Base-by-base conservation (phyloP, 148 eudicot genomes). In the Rhododendron molle region DNA sequence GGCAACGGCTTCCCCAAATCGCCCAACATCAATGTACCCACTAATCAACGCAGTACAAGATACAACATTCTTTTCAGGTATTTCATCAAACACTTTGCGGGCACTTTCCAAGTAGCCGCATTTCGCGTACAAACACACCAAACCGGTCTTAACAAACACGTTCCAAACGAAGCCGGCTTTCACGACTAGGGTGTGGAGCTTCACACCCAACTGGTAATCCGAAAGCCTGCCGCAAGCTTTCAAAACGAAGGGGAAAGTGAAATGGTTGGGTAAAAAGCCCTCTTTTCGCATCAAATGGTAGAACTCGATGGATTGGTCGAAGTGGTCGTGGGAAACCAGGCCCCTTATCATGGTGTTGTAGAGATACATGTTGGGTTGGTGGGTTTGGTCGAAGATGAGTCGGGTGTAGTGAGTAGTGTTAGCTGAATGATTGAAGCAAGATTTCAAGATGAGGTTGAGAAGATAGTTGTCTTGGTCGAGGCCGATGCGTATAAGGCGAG, bases 391-490 rank as follows among this genome's bases (percentile, higher is more conserved):
- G 56, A 81, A 81, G 46, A 81, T 54, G 20, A 54, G 83, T 54
- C 20, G 10, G 56, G 83, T 4, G 83, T 81, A 81, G 67, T 1
- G 14, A 34, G 28, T 10, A 20, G 44, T 20, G 83, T 54, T 14
- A n/a, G 43, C 9, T 18, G 69, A 81, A 10, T 11, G 60, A 20
- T 54, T 18, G 83, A 81, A 81, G 26, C 46, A 54, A 34, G 44
- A 54, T 81, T 81, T 81, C 4, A 81, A 32, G 67, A 81, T 2
- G 44, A 81, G 11, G 69, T 81, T 81, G 46, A 81, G 83, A 3
- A 81, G 83, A 34, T 81, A 81, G 83, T 81, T 81, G 67, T 81
- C 83, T 81, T 81, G 83, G 16, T 81, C 69, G 10, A 81, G 83
- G 83, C 26, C 28, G 44, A 54, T 69, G 28, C 83, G 83, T 46